Percentiles rank a stretch among this genome's conserved stretches.
These are phyloP conservation scores for Allantophomopsis cytisporea DNA, from an alignment of 2,329 filamentous ascomycete species.

Conservation along the genomic window DNA sequence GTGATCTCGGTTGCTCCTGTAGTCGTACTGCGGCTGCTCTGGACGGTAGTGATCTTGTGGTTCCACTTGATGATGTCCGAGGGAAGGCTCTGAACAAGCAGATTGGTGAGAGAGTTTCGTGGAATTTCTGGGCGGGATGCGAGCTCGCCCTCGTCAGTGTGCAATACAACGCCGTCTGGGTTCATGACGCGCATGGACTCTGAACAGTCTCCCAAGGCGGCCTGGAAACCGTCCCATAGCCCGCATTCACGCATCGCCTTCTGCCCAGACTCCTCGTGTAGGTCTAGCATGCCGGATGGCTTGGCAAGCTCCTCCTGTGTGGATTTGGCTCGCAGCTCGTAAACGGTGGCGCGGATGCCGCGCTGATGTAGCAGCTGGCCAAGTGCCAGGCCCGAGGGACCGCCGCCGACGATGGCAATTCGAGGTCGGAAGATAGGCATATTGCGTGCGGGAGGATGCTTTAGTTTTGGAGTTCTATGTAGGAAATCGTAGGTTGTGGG, in stretches of 20 bases:
- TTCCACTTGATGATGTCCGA: constrained; percentile 4
- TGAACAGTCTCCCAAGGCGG: constrained; percentile 15
- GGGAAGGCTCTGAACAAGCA: constrained; percentile 5
- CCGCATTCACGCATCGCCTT: constrained; percentile 28
- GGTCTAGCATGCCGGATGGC: constrained; percentile 30
- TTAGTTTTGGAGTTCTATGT: no score
- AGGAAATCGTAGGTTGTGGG: no score
- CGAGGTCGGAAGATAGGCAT: not conserved
- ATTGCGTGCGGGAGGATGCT: no score
- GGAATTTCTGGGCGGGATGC: constrained; percentile 9
- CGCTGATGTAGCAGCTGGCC: constrained; percentile 13
- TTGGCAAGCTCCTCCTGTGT: constrained; percentile 11
- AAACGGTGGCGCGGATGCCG: constrained; percentile 4
- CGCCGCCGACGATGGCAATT: constrained; percentile 2
- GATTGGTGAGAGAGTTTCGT: constrained; percentile 2
- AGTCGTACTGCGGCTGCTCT: not conserved
- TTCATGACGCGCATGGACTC: constrained; percentile 20
- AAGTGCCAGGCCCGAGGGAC: constrained; percentile 1
- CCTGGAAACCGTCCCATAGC: constrained; percentile 27
- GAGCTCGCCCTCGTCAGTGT: constrained; percentile 8
- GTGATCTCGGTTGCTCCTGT: not conserved
- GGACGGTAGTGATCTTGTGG: not conserved
- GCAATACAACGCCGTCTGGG: constrained; percentile 23
- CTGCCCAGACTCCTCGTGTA: constrained; percentile 31
- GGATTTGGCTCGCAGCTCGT: constrained; percentile 10